Evolutionary conservation across 2,329 filamentous ascomycete species (phyloP).

Genomic region (Penicillium sp.): DNA sequence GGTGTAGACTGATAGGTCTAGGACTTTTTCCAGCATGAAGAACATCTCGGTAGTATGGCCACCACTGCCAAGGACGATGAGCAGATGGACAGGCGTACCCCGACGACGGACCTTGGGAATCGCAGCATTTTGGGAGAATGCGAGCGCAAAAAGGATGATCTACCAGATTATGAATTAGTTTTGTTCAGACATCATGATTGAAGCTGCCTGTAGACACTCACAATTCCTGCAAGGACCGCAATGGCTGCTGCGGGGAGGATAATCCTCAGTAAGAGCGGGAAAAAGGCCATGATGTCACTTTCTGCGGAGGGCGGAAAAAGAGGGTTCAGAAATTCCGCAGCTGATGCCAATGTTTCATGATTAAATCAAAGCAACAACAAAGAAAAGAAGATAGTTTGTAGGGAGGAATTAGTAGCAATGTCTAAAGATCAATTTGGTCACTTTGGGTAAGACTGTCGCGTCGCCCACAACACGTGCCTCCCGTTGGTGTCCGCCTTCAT

Average conservation of each 20-base stretch:
- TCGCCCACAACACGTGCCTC: conserved; percentile 21
- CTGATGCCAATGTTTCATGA: neutral
- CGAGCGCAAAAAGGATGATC: conserved; percentile 26
- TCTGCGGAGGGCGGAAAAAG: neutral
- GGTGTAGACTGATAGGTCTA: conserved; percentile 40
- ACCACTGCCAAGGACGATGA: conserved; percentile 86
- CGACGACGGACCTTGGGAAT: conserved; percentile 32
- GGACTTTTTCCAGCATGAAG: conserved; percentile 65
- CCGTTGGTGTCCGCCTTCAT: conserved; percentile 14
- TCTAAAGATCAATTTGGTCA: neutral
- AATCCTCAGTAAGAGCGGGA: conserved; percentile 5
- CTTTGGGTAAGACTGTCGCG: conserved; percentile 12
- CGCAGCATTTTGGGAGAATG: conserved; percentile 30
- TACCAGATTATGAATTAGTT: conserved; percentile 18
- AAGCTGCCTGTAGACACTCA: conserved; percentile 11
- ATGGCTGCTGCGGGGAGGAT: conserved; percentile 6
- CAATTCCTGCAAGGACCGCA: conserved; percentile 9
- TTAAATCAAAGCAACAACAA: neutral
- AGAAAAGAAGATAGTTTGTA: neutral
- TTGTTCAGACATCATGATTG: neutral
- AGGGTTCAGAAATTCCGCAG: neutral
- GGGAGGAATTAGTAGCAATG: neutral
- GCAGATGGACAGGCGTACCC: conserved; percentile 56
- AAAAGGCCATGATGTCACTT: conserved; percentile 20
- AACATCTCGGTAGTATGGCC: conserved; percentile 96